Evolutionary conservation across 495 filamentous ascomycete species (phyloP), one percentile per base, ranked within the genome.

Genomic region (Filosporella fistucella): DNA sequence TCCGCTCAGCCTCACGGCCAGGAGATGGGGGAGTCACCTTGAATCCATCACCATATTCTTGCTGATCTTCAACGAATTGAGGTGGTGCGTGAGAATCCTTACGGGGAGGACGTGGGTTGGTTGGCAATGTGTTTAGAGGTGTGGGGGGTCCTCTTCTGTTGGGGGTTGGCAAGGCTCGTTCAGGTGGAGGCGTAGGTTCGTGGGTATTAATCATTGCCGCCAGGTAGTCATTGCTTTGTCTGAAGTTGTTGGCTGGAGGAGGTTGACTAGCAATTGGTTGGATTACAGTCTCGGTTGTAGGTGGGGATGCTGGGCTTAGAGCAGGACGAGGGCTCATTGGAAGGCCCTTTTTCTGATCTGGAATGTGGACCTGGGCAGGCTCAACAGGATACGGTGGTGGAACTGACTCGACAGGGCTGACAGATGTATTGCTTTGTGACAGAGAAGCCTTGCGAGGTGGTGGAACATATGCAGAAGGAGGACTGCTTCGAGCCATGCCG

Each of bases 31-130:
- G 60, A 47, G 76, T 66, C 55, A 80, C 62, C 68, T 77, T 61
- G 69, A 76, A 51, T 56, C 63, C 70, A 56, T 85, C 80, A n/a
- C 75, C 82, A 63, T 85, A 83, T 41, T 84, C 74, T 51, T 76
- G 79, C 25, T 68, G 67, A 30, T 53, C 53, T 10, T 53, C 55
- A 12, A 45, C 39, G 16, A 24, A 46, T 29, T 45, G 54, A 25
- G 32, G 13, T 16, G 33, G 10, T 20, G 41, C 24, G 11, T 28
- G 13, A 6, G 57, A 60, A 11, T 73, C 69, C 59, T 82, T 76
- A 4, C 66, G 57, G 10, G 49, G 36, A 37, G 64, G 66, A 54
- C 45, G 57, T 14, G 59, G 56, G 23, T 49, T 56, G 9, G 49
- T 21, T 22, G 53, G 51, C 18, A 55, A 46, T 17, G 42, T 11